Evolutionary conservation across 2,329 filamentous ascomycete species (phyloP), one percentile per base, ranked within the genome.

Genomic region (Aspergillus sp.): DNA sequence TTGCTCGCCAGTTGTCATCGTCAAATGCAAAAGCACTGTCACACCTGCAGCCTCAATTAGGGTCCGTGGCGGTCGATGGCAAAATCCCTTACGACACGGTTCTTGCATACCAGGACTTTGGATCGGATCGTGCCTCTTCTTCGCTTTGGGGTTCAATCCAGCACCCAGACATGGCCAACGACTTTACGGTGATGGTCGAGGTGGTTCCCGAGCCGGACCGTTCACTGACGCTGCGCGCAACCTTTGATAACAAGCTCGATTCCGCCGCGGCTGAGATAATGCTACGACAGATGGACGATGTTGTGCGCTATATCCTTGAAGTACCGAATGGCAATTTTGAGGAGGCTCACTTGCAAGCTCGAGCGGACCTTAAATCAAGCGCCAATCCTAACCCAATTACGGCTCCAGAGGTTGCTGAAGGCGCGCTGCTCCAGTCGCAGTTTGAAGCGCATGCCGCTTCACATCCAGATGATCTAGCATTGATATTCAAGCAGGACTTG

Each of bases 1-100:
- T 63, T 48, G 67, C 63, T 50, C 62, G 45, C 52, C 65, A 56
- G 64, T 62, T 71, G 59, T 64, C 53, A 34, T 68, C 36, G 39
- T 66, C 61, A 22, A 69, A 64, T 52, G 62, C 65, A 6, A 55
- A 55, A 41, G 53, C 67, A 1, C 45, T 70, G 12, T 60, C 63
- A 7, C 55, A 70, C 20, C 50, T 70, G 34, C 68, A 70, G 43
- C 59, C 63, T 3, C 63, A 53, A 15, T 48, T 70, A 3, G 68
- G 68, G 15, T 65, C 67, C 5, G 26, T 68, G 11, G 59, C 63
- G 3, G 64, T 59, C 2, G 60, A 69, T 18, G 66, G 66, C 3
- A 60, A 64, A 5, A 57, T 73, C 17, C 71, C 70, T 7, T 75
- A 74, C 60, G 70, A 75, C 43, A 76, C 73, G 1, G 62, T 70